A percentile compares a stretch with the other conserved stretches of the same genome.
Conservation (phyloP, 177 flowering plant genomes). For the Vitis hybrid region DNA sequence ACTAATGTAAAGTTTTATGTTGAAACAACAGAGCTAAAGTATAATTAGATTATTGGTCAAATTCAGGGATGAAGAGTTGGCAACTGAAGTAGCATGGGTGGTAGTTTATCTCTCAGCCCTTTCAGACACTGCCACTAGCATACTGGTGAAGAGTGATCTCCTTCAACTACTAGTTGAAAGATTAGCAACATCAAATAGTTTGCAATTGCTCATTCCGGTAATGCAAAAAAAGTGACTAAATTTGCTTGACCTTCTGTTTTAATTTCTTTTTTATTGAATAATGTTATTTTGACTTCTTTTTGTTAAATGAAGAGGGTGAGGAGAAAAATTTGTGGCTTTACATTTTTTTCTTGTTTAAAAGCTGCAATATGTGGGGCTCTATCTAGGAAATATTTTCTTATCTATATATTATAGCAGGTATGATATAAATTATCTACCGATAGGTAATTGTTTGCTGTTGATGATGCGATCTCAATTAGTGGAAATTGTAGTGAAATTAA, state of each 20-base stretch:
- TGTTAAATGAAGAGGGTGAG: too few relatives aligned
- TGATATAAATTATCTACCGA: neutral
- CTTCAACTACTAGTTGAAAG: slow-evolving; percentile 75
- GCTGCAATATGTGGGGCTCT: too few relatives aligned
- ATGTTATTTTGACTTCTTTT: neutral
- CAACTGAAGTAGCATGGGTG: slow-evolving; percentile 97
- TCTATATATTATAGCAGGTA: neutral
- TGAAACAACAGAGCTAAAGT: neutral
- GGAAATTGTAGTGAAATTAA: too few relatives aligned
- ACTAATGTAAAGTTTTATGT: neutral
- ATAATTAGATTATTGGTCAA: neutral
- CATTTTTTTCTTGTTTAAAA: neutral
- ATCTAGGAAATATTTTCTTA: neutral
- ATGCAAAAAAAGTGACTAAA: slow-evolving; percentile 4
- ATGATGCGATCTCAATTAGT: neutral
- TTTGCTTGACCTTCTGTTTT: neutral
- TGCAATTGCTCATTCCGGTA: slow-evolving; percentile 96
- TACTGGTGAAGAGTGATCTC: slow-evolving; percentile 71
- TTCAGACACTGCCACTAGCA: slow-evolving; percentile 67
- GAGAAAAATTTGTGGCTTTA: too few relatives aligned
- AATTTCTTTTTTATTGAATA: neutral
- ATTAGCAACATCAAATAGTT: slow-evolving; percentile 67
- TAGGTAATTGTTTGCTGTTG: neutral
- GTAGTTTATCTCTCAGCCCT: slow-evolving; percentile 96
- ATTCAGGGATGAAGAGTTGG: slow-evolving; percentile 91